These are phyloP conservation scores for Pyrenula massariospora DNA, from an alignment of 495 filamentous ascomycete genomes.

Conservation along the genomic window DNA sequence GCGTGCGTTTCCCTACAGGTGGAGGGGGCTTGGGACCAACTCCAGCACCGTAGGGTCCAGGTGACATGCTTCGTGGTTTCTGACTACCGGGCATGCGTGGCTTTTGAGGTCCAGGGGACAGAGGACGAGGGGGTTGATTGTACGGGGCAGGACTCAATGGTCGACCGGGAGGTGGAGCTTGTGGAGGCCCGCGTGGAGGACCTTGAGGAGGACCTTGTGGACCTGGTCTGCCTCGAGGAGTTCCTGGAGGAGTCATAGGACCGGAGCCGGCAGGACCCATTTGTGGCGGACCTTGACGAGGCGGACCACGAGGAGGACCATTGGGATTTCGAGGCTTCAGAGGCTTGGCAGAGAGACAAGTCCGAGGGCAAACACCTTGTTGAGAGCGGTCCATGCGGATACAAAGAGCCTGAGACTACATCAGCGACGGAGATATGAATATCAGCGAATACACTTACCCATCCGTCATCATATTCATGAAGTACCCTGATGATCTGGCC, in stretches of 20 bases:
- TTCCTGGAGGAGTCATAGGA: constrained; percentile 29
- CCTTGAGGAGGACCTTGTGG: constrained; percentile 21
- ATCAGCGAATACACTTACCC: constrained; percentile 47
- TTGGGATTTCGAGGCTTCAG: constrained; percentile 70
- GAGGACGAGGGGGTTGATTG: constrained; percentile 29
- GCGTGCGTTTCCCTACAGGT: constrained; percentile 26
- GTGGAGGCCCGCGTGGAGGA: constrained; percentile 20
- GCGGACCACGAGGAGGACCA: constrained; percentile 35
- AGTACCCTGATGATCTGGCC: constrained; percentile 79
- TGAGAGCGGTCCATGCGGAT: constrained; percentile 78
- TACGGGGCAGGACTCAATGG: constrained; percentile 28
- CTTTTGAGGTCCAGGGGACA: constrained; percentile 22
- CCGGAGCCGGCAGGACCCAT: constrained; percentile 39
- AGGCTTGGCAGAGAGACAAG: constrained; percentile 83
- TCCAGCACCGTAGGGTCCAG: constrained; percentile 34
- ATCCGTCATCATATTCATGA: constrained; percentile 97
- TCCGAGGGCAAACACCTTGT: constrained; percentile 87
- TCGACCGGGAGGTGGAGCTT: constrained; percentile 22
- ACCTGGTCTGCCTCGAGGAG: constrained; percentile 24
- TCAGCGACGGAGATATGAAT: constrained; percentile 22
- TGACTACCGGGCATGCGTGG: constrained; percentile 16
- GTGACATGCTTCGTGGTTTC: constrained; percentile 37
- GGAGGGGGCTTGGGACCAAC: constrained; percentile 33
- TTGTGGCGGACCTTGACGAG: constrained; percentile 34
- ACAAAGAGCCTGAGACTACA: constrained; percentile 60